Percentiles rank a stretch among this genome's conserved stretches.
Conservation (phyloP, 73 alveolate species). For the Effrenium voratum region DNA sequence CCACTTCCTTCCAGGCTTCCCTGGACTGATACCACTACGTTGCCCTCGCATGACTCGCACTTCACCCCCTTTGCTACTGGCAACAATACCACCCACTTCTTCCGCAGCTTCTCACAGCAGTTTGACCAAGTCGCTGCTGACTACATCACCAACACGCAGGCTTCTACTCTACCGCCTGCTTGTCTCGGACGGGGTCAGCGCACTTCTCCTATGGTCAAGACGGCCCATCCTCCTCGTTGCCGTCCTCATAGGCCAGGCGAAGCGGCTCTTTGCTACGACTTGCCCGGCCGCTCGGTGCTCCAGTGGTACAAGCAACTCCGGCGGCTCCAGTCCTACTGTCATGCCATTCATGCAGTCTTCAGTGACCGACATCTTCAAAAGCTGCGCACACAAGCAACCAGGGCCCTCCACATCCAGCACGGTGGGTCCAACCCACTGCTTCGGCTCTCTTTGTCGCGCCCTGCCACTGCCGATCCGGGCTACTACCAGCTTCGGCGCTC, state of each 20-base stretch:
- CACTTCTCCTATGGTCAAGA: no score
- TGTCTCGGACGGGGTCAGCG: no score
- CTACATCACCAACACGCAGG: no score
- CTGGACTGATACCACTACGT: not conserved
- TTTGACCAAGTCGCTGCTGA: no score
- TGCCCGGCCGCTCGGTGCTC: not conserved
- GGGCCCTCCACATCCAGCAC: not conserved
- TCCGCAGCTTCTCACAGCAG: no score
- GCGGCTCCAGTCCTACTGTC: not conserved
- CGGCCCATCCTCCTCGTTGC: no score
- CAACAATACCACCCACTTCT: no score
- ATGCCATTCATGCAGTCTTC: not conserved
- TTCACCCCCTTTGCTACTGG: no score
- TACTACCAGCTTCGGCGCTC: no score
- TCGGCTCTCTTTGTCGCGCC: not conserved
- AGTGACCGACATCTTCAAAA: not conserved
- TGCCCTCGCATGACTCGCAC: no score
- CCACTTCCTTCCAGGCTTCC: not conserved
- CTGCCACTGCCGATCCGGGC: no score
- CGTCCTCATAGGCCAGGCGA: not conserved
- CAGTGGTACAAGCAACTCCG: not conserved
- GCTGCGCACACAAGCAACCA: not conserved
- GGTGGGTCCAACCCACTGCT: not conserved
- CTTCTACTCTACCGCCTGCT: no score
- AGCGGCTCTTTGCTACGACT: not conserved